phyloP scores from a whole-genome alignment of 306 rosid genomes.

The Canavalia ensiformis region DNA sequence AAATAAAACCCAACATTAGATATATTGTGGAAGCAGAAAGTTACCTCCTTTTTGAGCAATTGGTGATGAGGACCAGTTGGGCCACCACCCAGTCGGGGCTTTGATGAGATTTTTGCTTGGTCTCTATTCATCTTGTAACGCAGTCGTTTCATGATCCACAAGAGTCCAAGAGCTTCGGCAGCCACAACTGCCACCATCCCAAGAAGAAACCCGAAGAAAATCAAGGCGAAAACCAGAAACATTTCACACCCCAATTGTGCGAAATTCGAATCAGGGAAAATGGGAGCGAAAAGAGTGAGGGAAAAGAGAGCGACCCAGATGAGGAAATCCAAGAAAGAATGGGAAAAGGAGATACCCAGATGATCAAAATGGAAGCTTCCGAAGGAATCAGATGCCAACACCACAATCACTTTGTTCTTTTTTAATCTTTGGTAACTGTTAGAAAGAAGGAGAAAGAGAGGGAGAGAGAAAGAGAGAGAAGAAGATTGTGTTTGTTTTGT shows the following conservation, averaged over 20 bases:
- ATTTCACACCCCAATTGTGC: constrained; percentile 39
- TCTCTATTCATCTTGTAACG: constrained; percentile 48
- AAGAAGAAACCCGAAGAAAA: constrained; percentile 70
- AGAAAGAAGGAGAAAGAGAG: neutral
- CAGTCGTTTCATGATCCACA: constrained; percentile 64
- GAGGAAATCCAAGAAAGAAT: constrained; percentile 9
- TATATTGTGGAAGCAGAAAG: constrained; percentile 15
- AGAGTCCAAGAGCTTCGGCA: constrained; percentile 61
- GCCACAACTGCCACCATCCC: constrained; percentile 73
- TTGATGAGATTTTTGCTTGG: constrained; percentile 46
- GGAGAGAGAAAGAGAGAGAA: neutral
- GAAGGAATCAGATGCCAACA: constrained; percentile 41
- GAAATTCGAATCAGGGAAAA: neutral
- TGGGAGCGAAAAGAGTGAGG: neutral
- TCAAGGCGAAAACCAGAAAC: constrained; percentile 52
- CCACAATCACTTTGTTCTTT: constrained; percentile 3
- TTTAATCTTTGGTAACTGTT: constrained; percentile 15
- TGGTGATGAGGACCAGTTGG: constrained; percentile 56
- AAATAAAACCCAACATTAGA: neutral
- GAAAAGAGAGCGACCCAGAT: constrained; percentile 40
- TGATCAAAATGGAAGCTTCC: constrained; percentile 28
- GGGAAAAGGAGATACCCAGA: constrained; percentile 10
- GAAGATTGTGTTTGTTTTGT: neutral
- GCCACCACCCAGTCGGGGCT: constrained; percentile 3
- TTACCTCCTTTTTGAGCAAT: constrained; percentile 75